phyloP scores from a whole-genome alignment of 2,329 filamentous ascomycete species.

The Aspergillus japonicus region DNA sequence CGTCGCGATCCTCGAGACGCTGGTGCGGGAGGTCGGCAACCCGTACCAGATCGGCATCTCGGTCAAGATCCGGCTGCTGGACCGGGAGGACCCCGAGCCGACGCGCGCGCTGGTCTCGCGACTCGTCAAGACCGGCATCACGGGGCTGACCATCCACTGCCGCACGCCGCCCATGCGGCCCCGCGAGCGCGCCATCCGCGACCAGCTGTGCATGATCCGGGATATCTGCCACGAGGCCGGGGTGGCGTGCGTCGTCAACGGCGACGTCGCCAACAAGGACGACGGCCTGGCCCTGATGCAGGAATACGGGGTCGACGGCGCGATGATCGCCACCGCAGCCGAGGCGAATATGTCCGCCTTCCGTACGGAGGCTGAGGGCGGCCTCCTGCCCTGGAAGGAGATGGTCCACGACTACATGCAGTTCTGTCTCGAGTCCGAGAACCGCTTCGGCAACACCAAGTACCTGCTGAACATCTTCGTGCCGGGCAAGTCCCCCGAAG shows the following conservation, averaged over 20 bases:
- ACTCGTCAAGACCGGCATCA: slow-evolving; percentile 85
- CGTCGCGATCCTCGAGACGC: slow-evolving; percentile 74
- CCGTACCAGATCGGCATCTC: slow-evolving; percentile 88
- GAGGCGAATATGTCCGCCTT: slow-evolving; percentile 92
- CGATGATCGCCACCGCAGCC: slow-evolving; percentile 93
- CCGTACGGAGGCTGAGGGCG: slow-evolving; percentile 66
- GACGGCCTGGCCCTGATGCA: slow-evolving; percentile 68
- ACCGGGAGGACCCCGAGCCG: slow-evolving; percentile 61
- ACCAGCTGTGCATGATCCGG: slow-evolving; percentile 80
- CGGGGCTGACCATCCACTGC: slow-evolving; percentile 88
- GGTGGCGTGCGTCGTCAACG: slow-evolving; percentile 93
- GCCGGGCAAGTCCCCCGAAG: slow-evolving; percentile 70
- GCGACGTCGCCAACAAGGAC: slow-evolving; percentile 76
- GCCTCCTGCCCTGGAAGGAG: slow-evolving; percentile 70
- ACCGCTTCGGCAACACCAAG: slow-evolving; percentile 90
- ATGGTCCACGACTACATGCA: slow-evolving; percentile 75
- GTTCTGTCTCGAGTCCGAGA: slow-evolving; percentile 72
- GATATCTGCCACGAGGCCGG: slow-evolving; percentile 77
- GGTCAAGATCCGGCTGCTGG: slow-evolving; percentile 90
- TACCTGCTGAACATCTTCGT: slow-evolving; percentile 83
- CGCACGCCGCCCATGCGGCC: slow-evolving; percentile 95
- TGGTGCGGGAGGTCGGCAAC: slow-evolving; percentile 74
- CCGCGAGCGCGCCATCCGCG: slow-evolving; percentile 79
- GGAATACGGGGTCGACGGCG: slow-evolving; percentile 85
- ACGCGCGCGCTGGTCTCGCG: slow-evolving; percentile 75